Base-by-base conservation (phyloP, 2,329 filamentous ascomycete species). In the Cryphonectria parasitica region DNA sequence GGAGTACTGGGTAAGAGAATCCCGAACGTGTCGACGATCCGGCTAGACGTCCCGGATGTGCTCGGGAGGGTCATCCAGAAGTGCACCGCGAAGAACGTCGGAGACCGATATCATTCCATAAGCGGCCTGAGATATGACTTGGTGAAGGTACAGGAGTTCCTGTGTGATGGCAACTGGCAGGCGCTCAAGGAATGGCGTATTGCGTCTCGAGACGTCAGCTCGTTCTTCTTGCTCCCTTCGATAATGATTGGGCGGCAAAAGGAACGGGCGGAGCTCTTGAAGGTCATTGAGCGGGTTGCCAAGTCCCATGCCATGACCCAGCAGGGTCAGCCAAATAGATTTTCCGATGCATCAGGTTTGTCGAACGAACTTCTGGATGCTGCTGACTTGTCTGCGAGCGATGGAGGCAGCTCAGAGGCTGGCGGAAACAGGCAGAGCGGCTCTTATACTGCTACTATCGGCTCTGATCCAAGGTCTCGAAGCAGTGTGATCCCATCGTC, bases 21-120 rank as follows among this genome's bases (percentile, higher is more conserved):
- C 74, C 90, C 92, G 5, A 89, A 89, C 52, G 90, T 96, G 11
- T 93, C 93, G 3, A 89, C 88, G 3, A 88, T 94, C 61, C 88
- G 95, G 66, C 87, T 94, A 72, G 95, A 98, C 77, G 86, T 97
- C 7, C 95, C 95, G 0, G 93, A 97, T 70, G 91, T 92, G 10
- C 84, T 98, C 58, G 92, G 92, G 0, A 87, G 88, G 43, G 92
- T 98, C 60, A 93, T 98, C 56, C 92, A 95, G 78, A 97, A 94
- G 78, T 97, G 97, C 87, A 97, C 94, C 0, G 90, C 94, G 72
- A 97, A 97, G 80, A 92, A 91, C 71, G 92, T 97, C 64, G 88
- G 90, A 69, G 95, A 98, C 70, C 89, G 95, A 19, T 98, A 98
- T 78, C 92, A 97, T 76, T 97, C 94, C 7, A 92, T 92, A 0